Evolutionary conservation across 1,139 yeast species (phyloP).

Genomic region (Saccharomyces hybrid): DNA sequence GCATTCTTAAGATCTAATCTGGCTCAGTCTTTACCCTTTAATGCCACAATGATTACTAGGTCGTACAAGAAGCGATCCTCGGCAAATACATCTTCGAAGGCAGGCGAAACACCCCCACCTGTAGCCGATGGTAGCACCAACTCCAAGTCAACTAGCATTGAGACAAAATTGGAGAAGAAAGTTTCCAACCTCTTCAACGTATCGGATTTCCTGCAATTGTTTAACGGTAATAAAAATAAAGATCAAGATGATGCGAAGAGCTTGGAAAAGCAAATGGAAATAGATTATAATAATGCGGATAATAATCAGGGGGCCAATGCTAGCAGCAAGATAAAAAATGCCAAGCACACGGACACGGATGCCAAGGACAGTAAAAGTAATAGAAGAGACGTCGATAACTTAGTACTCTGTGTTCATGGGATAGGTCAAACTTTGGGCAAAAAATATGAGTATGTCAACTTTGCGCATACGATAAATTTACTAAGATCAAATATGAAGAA

Average conservation of each 20-base stretch:
- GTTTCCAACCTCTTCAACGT: not conserved
- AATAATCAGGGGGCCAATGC: conserved; percentile 26
- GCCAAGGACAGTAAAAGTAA: not conserved
- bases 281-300: conserved; percentile 42
- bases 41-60: conserved; percentile 21
- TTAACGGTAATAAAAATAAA: not conserved
- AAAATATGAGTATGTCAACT: conserved; percentile 72
- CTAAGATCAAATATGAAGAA: conserved; percentile 57
- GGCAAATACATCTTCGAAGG: conserved; percentile 14
- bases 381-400: conserved; percentile 61
- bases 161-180: not conserved
- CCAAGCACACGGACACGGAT: not conserved
- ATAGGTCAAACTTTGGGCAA: conserved; percentile 86
- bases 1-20: conserved; percentile 26
- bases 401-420: conserved; percentile 84
- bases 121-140: conserved; percentile 4
- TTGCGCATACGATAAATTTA: conserved; percentile 75
- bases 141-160: not conserved
- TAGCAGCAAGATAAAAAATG: not conserved
- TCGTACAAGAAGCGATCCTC: conserved; percentile 13
- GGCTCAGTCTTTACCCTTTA: conserved; percentile 21
- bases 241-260: conserved; percentile 21
- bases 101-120: conserved; percentile 6
- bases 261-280: conserved; percentile 43
- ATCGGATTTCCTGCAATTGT: not conserved